Evolutionary conservation across 345 rosid species (phyloP).

Genomic region (Dovyalis caffra): DNA sequence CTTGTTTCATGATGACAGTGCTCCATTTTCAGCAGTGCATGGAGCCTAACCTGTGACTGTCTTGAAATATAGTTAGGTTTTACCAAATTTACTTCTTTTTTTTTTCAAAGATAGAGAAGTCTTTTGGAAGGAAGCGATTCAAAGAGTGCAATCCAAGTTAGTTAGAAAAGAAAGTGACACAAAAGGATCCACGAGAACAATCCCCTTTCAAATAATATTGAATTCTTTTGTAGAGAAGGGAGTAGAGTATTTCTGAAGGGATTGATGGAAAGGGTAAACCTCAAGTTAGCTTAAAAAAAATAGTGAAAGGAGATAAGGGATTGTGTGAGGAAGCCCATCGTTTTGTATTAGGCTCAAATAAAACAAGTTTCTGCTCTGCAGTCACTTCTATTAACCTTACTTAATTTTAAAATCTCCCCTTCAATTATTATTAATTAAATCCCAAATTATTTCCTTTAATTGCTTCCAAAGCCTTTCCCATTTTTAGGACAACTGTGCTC

Average conservation of each 20-base stretch:
- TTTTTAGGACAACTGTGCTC: slow-evolving; percentile 1
- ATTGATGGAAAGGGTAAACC: slow-evolving; percentile 39
- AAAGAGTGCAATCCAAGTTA: slow-evolving; percentile 51
- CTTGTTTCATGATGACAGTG: neutral
- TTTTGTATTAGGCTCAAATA: slow-evolving; percentile 9
- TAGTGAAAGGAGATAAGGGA: slow-evolving; percentile 1
- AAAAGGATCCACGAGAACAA: neutral
- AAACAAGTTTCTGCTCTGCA: slow-evolving; percentile 12
- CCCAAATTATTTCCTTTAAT: neutral
- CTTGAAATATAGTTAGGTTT: slow-evolving; percentile 5
- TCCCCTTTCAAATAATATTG: neutral
- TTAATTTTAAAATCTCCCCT: neutral
- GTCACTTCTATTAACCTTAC: slow-evolving; percentile 18
- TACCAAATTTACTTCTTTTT: slow-evolving; percentile 11
- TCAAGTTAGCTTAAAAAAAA: slow-evolving; percentile 38
- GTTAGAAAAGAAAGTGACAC: neutral
- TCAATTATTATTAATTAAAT: neutral
- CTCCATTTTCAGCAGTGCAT: slow-evolving; percentile 4
- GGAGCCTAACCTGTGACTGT: slow-evolving; percentile 15
- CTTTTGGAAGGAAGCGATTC: slow-evolving; percentile 41
- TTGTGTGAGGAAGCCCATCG: slow-evolving; percentile 18
- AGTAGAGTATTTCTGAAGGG: slow-evolving; percentile 30
- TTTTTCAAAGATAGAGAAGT: slow-evolving; percentile 23
- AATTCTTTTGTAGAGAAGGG: neutral
- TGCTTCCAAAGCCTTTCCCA: slow-evolving; percentile 12